Conservation (phyloP, 2,329 filamentous ascomycete genomes). For the Fusarium concolor region DNA sequence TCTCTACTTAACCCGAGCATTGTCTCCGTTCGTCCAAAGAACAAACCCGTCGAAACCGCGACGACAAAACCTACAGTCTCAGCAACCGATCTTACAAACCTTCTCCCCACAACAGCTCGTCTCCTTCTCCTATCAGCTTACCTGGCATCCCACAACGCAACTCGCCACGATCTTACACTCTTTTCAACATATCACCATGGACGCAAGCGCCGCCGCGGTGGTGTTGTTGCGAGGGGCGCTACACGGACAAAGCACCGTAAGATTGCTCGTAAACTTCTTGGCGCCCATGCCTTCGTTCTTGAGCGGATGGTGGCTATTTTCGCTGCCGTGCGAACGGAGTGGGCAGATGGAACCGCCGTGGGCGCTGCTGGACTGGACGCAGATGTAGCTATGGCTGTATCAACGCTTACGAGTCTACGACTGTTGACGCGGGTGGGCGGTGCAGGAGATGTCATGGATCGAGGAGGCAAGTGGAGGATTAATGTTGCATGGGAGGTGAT, state of each 20-base stretch:
- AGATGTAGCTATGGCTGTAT: constrained; percentile 73
- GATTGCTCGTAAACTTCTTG: constrained; percentile 80
- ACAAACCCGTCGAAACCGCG: background rate
- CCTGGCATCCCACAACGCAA: constrained; percentile 82
- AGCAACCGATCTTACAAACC: constrained; percentile 61
- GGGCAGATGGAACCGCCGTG: constrained; percentile 53
- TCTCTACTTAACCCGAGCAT: constrained; percentile 75
- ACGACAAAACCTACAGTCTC: constrained; percentile 33
- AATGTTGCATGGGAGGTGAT: constrained; percentile 84
- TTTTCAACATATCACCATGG: constrained; percentile 78
- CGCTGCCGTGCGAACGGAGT: constrained; percentile 70
- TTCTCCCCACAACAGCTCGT: constrained; percentile 78
- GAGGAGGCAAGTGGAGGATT: constrained; percentile 79
- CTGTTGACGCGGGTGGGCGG: constrained; percentile 75
- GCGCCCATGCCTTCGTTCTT: constrained; percentile 80
- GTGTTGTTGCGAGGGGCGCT: constrained; percentile 51
- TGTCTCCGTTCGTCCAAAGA: constrained; percentile 50
- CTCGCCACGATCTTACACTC: constrained; percentile 77
- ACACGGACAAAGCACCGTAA: constrained; percentile 70
- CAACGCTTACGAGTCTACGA: constrained; percentile 77
- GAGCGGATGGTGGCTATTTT: constrained; percentile 85
- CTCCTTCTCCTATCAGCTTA: constrained; percentile 82
- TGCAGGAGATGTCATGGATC: constrained; percentile 72
- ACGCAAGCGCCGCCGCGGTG: constrained; percentile 62
- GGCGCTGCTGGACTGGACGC: constrained; percentile 57